These are phyloP conservation scores for Penicillium psychrofluorescens DNA, from an alignment of 495 filamentous ascomycete genomes.

Conservation along the genomic window DNA sequence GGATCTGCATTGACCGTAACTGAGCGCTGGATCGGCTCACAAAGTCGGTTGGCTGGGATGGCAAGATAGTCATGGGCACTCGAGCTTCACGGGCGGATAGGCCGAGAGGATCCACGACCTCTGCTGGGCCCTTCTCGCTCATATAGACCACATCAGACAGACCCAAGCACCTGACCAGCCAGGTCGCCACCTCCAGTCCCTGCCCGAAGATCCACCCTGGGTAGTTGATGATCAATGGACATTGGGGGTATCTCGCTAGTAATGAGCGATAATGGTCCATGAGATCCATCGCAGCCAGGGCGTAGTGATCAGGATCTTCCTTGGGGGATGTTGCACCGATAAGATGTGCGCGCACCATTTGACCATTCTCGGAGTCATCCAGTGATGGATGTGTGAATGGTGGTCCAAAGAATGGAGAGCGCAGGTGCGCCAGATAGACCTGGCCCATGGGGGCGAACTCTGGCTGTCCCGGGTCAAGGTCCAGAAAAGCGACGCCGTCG, in stretches of 20 bases:
- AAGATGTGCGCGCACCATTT: constrained; percentile 58
- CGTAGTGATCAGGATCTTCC: constrained; percentile 63
- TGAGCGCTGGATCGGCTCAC: constrained; percentile 60
- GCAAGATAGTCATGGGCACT: constrained; percentile 32
- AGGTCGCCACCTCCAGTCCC: constrained; percentile 61
- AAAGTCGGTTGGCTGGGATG: constrained; percentile 54
- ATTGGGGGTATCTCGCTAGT: constrained; percentile 29
- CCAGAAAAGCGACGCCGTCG: constrained; percentile 56
- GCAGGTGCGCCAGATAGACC: constrained; percentile 61
- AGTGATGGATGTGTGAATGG: constrained; percentile 63
- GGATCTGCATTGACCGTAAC: constrained; percentile 69
- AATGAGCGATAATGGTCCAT: constrained; percentile 53
- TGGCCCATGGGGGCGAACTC: constrained; percentile 74
- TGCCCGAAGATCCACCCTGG: constrained; percentile 77
- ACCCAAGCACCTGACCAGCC: constrained; percentile 45
- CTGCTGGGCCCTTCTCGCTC: constrained; percentile 60
- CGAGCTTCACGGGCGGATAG: constrained; percentile 25
- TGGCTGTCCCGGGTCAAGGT: constrained; percentile 79
- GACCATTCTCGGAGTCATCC: constrained; percentile 20
- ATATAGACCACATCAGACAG: constrained; percentile 65
- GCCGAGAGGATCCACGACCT: constrained; percentile 52
- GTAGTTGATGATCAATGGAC: constrained; percentile 71
- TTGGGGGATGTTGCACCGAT: constrained; percentile 65
- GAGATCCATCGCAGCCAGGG: constrained; percentile 60
- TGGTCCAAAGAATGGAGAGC: constrained; percentile 60